These are phyloP conservation scores for Ambrosia trifida DNA, from an alignment of 129 eudicot species.

Conservation along the genomic window DNA sequence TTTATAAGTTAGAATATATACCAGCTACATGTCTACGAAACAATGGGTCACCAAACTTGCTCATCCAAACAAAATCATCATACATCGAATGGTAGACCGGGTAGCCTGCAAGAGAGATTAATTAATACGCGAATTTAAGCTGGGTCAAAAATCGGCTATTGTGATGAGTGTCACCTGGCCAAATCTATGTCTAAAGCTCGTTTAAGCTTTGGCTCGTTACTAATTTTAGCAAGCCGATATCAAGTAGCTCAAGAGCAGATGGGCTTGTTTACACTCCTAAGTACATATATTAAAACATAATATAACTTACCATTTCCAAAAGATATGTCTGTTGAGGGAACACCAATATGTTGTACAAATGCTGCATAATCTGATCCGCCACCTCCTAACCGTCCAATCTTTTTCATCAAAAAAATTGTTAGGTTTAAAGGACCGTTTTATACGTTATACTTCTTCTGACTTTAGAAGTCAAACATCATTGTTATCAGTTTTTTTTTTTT, in stretches of 20 bases:
- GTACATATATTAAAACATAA: background rate
- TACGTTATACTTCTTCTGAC: background rate
- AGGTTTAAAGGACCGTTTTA: background rate
- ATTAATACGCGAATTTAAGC: background rate
- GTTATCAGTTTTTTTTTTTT: background rate
- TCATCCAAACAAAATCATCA: slow-evolving; percentile 89
- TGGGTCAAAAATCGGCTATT: background rate
- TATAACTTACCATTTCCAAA: slow-evolving; percentile 57
- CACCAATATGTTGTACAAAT: slow-evolving; percentile 82
- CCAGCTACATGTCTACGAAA: slow-evolving; percentile 88
- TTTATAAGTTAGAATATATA: slow-evolving; percentile 19
- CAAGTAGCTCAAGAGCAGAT: too few species aligned
- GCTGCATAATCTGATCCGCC: slow-evolving; percentile 85
- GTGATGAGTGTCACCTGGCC: background rate
- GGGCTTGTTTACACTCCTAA: too few species aligned
- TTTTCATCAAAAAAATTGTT: slow-evolving; percentile 27
- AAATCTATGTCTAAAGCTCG: too few species aligned
- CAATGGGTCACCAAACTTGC: slow-evolving; percentile 80
- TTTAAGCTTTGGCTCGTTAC: too few species aligned
- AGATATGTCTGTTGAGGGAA: slow-evolving; percentile 68
- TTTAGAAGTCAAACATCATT: slow-evolving; percentile 6
- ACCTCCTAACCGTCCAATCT: slow-evolving; percentile 82
- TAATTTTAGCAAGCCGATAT: too few species aligned
- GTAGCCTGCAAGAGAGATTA: slow-evolving; percentile 56
- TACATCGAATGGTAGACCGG: slow-evolving; percentile 95